phyloP scores from a whole-genome alignment of 2,329 filamentous ascomycete species.

The Pseudogymnoascus sp. region DNA sequence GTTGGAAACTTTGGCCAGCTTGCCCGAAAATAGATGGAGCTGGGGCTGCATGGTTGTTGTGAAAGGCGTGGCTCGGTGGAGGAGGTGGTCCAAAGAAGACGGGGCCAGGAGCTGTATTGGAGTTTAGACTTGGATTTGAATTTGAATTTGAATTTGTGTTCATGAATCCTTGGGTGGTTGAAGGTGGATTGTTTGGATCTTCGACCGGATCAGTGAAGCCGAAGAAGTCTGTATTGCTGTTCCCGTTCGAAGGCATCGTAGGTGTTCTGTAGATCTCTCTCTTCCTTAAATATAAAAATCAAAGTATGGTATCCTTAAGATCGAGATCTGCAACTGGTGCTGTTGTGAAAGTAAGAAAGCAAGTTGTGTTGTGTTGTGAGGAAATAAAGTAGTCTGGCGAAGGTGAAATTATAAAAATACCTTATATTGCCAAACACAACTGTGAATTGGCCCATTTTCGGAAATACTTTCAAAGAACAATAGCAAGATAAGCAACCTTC shows the following conservation, averaged over 20 bases:
- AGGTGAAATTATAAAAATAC: background rate
- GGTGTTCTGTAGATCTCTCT: background rate
- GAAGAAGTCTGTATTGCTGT: background rate
- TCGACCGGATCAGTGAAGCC: background rate
- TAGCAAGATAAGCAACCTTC: background rate
- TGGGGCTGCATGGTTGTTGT: background rate
- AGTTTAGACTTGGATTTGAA: background rate
- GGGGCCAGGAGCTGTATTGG: background rate
- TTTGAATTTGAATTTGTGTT: background rate
- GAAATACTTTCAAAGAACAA: background rate
- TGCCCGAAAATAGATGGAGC: background rate
- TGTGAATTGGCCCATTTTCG: background rate
- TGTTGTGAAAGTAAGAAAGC: background rate
- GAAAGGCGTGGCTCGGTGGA: background rate
- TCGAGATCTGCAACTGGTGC: background rate
- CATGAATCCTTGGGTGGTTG: background rate
- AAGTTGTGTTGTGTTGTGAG: background rate
- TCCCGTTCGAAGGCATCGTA: background rate
- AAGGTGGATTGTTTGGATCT: background rate
- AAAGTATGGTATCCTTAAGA: background rate
- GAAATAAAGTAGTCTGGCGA: background rate
- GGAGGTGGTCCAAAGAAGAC: slow-evolving; percentile 2
- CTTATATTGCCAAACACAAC: background rate
- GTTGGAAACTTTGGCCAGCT: background rate
- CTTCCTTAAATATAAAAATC: background rate